phyloP scores from a whole-genome alignment of 1,139 yeast genomes.

The Meyerozyma carpophila region DNA sequence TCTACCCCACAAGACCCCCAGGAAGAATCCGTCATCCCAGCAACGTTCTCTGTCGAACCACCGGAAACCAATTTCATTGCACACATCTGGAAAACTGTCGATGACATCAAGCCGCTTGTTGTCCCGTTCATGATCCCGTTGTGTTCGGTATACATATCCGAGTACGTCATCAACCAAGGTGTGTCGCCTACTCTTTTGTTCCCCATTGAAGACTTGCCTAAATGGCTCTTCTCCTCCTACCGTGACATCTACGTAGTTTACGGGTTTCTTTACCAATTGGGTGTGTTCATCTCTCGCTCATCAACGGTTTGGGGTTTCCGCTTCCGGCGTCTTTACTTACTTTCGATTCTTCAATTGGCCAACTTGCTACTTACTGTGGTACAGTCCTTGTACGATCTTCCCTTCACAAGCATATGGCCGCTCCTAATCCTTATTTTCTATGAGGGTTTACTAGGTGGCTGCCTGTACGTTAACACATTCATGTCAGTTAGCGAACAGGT shows the following conservation, averaged over 20 bases:
- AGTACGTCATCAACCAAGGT: conserved; percentile 88
- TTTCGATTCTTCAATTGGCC: conserved; percentile 62
- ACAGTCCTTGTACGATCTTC: conserved; percentile 62
- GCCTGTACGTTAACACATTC: conserved; percentile 85
- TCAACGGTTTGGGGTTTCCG: conserved; percentile 64
- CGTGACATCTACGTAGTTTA: conserved; percentile 90
- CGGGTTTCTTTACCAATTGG: conserved; percentile 88
- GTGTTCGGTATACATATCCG: conserved; percentile 76
- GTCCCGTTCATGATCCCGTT: conserved; percentile 80
- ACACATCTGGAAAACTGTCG: conserved; percentile 34
- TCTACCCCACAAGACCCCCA: conserved; percentile 2
- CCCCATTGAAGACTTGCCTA: conserved; percentile 63
- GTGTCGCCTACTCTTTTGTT: conserved; percentile 81
- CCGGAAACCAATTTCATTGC: conserved; percentile 6
- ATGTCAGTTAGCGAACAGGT: conserved; percentile 67
- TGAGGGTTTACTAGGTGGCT: conserved; percentile 89
- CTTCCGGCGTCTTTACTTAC: conserved; percentile 50
- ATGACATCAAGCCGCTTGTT: conserved; percentile 45
- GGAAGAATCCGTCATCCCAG: conserved; percentile 41
- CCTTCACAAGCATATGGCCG: conserved; percentile 52
- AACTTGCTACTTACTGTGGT: conserved; percentile 54
- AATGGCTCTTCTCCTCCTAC: conserved; percentile 51
- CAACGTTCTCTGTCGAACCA: conserved; percentile 33
- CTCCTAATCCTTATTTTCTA: conserved; percentile 64
- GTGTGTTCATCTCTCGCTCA: conserved; percentile 87